A percentile compares a stretch with the other conserved stretches of the same genome.
These are phyloP conservation scores for Candida smagusa DNA, from an alignment of 1,139 yeast species.

Conservation along the genomic window DNA sequence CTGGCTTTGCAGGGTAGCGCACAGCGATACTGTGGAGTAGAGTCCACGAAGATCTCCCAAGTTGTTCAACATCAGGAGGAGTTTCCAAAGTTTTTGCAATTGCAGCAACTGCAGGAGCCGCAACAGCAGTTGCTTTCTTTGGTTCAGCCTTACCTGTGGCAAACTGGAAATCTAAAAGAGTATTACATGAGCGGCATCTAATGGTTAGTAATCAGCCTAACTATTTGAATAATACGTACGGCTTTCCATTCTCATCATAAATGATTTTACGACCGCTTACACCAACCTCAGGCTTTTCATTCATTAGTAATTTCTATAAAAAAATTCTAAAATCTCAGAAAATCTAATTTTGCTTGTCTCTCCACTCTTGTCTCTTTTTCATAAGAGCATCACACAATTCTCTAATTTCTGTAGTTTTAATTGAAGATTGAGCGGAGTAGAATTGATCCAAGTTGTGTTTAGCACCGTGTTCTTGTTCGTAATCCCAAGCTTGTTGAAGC, in stretches of 20 bases:
- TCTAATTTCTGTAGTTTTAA: conserved; percentile 71
- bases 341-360: conserved; percentile 1
- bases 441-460: conserved; percentile 65
- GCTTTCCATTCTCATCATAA: conserved; percentile 86
- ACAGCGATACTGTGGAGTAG: conserved; percentile 90
- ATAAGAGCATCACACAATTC: conserved; percentile 69
- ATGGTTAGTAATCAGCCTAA: background rate
- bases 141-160: conserved; percentile 38
- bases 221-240: conserved; percentile 50
- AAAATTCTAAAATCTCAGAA: background rate
- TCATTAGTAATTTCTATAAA: conserved; percentile 3
- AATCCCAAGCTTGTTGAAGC: conserved; percentile 87
- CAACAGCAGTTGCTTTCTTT: conserved; percentile 11
- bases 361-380: conserved; percentile 47
- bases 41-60: conserved; percentile 93
- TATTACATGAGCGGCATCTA: conserved; percentile 82
- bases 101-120: conserved; percentile 6
- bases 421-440: conserved; percentile 56
- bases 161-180: conserved; percentile 70
- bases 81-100: conserved; percentile 18
- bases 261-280: conserved; percentile 66
- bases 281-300: conserved; percentile 43
- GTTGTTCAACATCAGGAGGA: conserved; percentile 82
- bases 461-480: conserved; percentile 64
- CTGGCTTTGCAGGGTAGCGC: conserved; percentile 72